A percentile compares a stretch with the other conserved stretches of the same genome.
Evolutionary conservation across 2,329 filamentous ascomycete genomes (phyloP).

Genomic region (Cytospora piceae): DNA sequence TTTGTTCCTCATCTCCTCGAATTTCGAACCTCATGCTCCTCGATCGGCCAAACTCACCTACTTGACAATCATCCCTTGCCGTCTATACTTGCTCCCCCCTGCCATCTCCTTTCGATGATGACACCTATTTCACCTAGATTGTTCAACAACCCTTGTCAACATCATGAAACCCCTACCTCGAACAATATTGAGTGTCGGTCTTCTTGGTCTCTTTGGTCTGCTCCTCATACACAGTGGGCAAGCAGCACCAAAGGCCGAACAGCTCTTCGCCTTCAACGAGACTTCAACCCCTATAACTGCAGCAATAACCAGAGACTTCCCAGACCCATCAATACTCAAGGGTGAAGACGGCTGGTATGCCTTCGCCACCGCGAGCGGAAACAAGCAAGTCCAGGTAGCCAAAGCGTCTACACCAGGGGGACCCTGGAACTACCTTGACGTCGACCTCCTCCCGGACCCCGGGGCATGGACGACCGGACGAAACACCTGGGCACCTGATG

Average conservation of each 20-base stretch:
- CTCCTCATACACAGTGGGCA: slow-evolving; percentile 14
- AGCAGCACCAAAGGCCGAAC: slow-evolving; percentile 17
- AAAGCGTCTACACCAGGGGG: slow-evolving; percentile 50
- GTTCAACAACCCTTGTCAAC: background rate
- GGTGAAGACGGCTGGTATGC: slow-evolving; percentile 58
- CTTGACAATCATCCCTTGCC: background rate
- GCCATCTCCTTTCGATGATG: background rate
- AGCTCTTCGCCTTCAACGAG: slow-evolving; percentile 9
- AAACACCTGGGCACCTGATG: slow-evolving; percentile 66
- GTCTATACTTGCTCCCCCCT: background rate
- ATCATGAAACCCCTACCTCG: slow-evolving; percentile 20
- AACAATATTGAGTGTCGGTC: slow-evolving; percentile 1
- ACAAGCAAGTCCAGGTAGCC: slow-evolving; percentile 58
- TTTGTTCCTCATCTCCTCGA: background rate
- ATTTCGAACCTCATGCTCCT: background rate
- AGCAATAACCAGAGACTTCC: slow-evolving; percentile 47
- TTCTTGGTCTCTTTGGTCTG: slow-evolving; percentile 22
- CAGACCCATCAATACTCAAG: slow-evolving; percentile 58
- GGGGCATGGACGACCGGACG: slow-evolving; percentile 57
- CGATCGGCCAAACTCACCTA: background rate
- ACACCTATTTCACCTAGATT: slow-evolving; percentile 3
- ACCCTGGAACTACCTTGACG: slow-evolving; percentile 51
- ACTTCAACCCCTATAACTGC: slow-evolving; percentile 13
- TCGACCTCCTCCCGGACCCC: slow-evolving; percentile 56
- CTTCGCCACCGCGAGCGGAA: slow-evolving; percentile 58